Base-by-base conservation (phyloP, 1,284 basidiomycete genomes). In the Tausonia pullulans region DNA sequence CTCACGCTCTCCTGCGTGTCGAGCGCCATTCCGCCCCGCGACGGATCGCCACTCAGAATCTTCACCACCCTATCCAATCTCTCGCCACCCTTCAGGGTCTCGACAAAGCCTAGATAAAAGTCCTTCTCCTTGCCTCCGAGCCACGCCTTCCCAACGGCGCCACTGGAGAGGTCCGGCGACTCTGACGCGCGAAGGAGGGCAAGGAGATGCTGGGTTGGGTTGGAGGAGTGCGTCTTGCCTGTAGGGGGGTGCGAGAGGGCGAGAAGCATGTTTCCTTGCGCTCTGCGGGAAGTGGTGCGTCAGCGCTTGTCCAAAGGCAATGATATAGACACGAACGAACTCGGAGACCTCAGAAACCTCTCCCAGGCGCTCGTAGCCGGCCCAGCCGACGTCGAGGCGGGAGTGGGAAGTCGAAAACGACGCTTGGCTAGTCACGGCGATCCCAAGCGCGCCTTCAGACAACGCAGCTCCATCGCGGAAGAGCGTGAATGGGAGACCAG, bases 181-280 rank as follows among this genome's bases (percentile, higher is more conserved):
- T 46, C 71, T 6, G 69, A 70, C 66, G 65, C 73, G 69, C 71
- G 79, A 53, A 91, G 82, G 1, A 83, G 83, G 10, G 74, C 70
- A 49, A 93, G 78, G 10, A 93, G 80, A 3, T 86, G 76, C 64
- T 83, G 80, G 0, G 87, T 84, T 0, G 90, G 88, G 70, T 90
- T 93, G 9, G 76, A 71, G 61, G 78, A 73, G 69, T 87, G 27
- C n/a, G 56, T 69, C 62, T 10, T 14, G 11, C n/a, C 55, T 43
- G 2, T 51, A 44, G 39, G n/a, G 45, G 68, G 70, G 13, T 70
- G 40, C 78, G 3, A 90, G 75, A 3, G 40, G 46, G 51, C 74
- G 53, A 87, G 81, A 27, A 94, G 78, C 68, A 94, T 80, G 71
- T 93, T 94, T 0, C 89, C 90, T 73, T 88, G 85, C 2, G 84